Percentiles rank a stretch among this genome's conserved stretches.
These are phyloP conservation scores for Thermomyces lanuginosus DNA, from an alignment of 2,329 filamentous ascomycete species.

Conservation along the genomic window DNA sequence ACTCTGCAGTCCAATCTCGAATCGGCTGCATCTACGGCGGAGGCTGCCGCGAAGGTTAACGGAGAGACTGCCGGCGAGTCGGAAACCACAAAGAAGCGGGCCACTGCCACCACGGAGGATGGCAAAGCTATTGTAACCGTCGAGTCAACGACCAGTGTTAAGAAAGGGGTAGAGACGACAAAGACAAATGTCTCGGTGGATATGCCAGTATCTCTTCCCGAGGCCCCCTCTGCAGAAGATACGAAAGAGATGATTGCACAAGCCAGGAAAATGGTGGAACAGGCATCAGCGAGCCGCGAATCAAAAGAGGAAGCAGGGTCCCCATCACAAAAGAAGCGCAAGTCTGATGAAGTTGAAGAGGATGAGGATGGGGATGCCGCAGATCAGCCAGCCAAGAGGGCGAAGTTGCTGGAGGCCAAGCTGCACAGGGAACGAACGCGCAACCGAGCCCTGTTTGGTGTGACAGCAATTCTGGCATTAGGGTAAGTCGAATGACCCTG, in stretches of 20 bases:
- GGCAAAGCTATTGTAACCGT: slow-evolving; percentile 53
- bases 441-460: slow-evolving; percentile 67
- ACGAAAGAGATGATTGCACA: slow-evolving; percentile 69
- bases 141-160: slow-evolving; percentile 42
- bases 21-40: slow-evolving; percentile 14
- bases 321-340: slow-evolving; percentile 46
- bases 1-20: slow-evolving; percentile 34
- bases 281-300: slow-evolving; percentile 37
- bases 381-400: slow-evolving; percentile 51
- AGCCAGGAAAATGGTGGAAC: slow-evolving; percentile 75
- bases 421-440: slow-evolving; percentile 73
- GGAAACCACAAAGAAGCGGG: slow-evolving; percentile 11
- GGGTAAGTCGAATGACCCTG: slow-evolving; percentile 49
- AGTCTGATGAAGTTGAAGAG: slow-evolving; percentile 52
- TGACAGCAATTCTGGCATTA: slow-evolving; percentile 72
- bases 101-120: slow-evolving; percentile 11
- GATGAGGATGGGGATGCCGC: slow-evolving; percentile 26
- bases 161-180: slow-evolving; percentile 47
- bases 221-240: slow-evolving; percentile 59
- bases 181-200: slow-evolving; percentile 62
- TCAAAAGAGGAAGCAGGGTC: slow-evolving; percentile 13
- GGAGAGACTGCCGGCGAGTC: slow-evolving; percentile 11
- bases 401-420: slow-evolving; percentile 52
- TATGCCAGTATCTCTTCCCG: slow-evolving; percentile 48
- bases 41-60: slow-evolving; percentile 14